Evolutionary conservation across 768 basidiomycete genomes (phyloP).

Genomic region (Naganishia vaughanmartiniae): DNA sequence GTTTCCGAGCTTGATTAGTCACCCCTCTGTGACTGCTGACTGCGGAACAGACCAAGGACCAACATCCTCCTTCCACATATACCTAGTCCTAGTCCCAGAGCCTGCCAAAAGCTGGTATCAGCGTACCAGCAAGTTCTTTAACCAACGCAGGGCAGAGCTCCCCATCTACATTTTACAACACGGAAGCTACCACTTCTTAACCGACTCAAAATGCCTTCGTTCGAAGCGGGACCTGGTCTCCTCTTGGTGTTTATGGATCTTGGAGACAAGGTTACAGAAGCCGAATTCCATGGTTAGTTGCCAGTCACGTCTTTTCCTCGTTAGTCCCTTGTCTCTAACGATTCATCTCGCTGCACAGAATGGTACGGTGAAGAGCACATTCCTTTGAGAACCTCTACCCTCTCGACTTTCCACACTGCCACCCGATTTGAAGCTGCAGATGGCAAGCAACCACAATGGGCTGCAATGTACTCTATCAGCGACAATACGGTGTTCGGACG

Average conservation of each 20-base stretch:
- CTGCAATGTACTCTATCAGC: slow-evolving; percentile 31
- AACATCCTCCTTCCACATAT: no score
- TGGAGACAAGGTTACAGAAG: slow-evolving; percentile 31
- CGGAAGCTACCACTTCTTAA: neutral
- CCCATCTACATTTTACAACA: neutral
- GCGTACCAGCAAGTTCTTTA: no score
- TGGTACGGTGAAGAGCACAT: slow-evolving; percentile 35
- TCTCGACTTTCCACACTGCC: slow-evolving; percentile 26
- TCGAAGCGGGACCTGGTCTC: slow-evolving; percentile 31
- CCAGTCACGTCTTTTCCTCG: neutral
- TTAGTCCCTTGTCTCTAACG: neutral
- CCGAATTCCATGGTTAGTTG: slow-evolving; percentile 30
- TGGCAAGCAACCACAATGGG: slow-evolving; percentile 27
- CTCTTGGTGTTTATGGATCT: slow-evolving; percentile 31
- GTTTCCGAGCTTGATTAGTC: slow-evolving; percentile 12
- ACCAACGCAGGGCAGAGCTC: neutral
- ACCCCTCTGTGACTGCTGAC: neutral
- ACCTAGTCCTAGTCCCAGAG: no score
- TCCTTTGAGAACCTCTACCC: slow-evolving; percentile 29
- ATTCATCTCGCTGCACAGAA: slow-evolving; percentile 3
- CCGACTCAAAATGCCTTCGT: neutral
- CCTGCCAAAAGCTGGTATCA: no score
- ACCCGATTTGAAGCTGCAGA: slow-evolving; percentile 26
- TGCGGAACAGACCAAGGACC: no score
- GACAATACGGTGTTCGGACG: slow-evolving; percentile 30